Percentiles rank a stretch among this genome's conserved stretches.
These are phyloP conservation scores for Paramecium pentaurelia DNA, from an alignment of 73 alveolate species.

Conservation along the genomic window DNA sequence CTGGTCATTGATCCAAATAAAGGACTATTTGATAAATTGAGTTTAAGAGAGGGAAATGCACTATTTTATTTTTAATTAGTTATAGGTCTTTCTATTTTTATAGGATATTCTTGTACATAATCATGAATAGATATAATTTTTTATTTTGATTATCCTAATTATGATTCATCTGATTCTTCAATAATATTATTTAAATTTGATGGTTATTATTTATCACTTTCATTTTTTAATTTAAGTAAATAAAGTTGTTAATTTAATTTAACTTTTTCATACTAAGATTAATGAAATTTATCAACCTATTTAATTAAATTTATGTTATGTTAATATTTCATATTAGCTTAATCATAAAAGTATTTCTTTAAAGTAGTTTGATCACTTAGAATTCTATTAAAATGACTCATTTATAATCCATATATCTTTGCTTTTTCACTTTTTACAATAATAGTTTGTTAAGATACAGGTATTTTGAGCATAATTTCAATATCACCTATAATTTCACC, in stretches of 20 bases:
- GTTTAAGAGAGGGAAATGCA: not conserved
- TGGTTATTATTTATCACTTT: not conserved
- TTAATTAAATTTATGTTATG: not conserved
- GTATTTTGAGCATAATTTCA: constrained; percentile 7
- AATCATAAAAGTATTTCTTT: not conserved
- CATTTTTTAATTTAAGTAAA: not conserved
- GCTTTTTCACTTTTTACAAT: constrained; percentile 18
- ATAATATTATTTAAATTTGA: not conserved
- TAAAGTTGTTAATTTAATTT: constrained; percentile 3
- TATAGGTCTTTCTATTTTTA: not conserved
- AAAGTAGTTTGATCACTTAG: not conserved
- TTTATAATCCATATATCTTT: not conserved
- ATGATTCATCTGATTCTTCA: not conserved
- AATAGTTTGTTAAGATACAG: not conserved
- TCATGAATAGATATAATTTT: not conserved
- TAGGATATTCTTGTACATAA: constrained; percentile 5
- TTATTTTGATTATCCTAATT: not conserved
- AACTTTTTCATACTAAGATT: not conserved
- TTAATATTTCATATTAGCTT: not conserved
- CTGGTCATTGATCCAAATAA: not conserved
- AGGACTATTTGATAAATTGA: not conserved
- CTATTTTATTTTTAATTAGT: not conserved
- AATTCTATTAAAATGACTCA: constrained; percentile 24
- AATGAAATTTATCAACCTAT: not conserved
- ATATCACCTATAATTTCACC: constrained; percentile 17